Evolutionary conservation across 1,284 basidiomycete genomes (phyloP).

Genomic region (Microstroma glucosiphilum): DNA sequence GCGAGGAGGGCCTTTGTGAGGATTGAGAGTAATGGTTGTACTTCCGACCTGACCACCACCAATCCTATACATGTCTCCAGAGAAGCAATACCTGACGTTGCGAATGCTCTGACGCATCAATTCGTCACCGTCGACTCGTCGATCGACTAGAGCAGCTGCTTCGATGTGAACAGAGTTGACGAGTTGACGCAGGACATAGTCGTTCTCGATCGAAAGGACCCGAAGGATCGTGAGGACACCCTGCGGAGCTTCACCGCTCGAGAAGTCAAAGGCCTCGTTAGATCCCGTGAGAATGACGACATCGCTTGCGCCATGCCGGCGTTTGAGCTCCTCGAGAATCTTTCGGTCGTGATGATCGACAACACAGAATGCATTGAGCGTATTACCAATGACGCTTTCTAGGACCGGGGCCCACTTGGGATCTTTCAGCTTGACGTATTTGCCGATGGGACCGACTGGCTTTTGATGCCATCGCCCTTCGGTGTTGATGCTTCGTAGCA

Average conservation of each 20-base stretch:
- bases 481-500: conserved; percentile 55
- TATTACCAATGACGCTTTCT: conserved; percentile 61
- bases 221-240: conserved; percentile 70
- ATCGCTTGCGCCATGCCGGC: conserved; percentile 23
- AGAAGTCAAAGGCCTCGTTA: conserved; percentile 56
- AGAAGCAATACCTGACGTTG: conserved; percentile 47
- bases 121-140: conserved; percentile 36
- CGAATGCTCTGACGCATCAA: conserved; percentile 42
- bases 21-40: conserved; percentile 46
- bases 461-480: conserved; percentile 33
- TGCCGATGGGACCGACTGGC: conserved; percentile 65
- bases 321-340: conserved; percentile 62
- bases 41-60: conserved; percentile 27
- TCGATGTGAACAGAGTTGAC: conserved; percentile 73
- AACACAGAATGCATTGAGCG: conserved; percentile 71
- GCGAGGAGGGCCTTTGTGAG: conserved; percentile 44
- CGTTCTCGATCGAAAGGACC: conserved; percentile 73
- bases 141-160: conserved; percentile 60
- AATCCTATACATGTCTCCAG: conserved; percentile 40
- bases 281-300: conserved; percentile 32
- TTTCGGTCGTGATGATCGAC: conserved; percentile 65
- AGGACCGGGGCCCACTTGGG: conserved; percentile 65
- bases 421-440: conserved; percentile 75
- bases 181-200: conserved; percentile 70
- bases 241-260: conserved; percentile 57